Evolutionary conservation across 768 basidiomycete genomes (phyloP).

Genomic region (Lentinus tigrinus): DNA sequence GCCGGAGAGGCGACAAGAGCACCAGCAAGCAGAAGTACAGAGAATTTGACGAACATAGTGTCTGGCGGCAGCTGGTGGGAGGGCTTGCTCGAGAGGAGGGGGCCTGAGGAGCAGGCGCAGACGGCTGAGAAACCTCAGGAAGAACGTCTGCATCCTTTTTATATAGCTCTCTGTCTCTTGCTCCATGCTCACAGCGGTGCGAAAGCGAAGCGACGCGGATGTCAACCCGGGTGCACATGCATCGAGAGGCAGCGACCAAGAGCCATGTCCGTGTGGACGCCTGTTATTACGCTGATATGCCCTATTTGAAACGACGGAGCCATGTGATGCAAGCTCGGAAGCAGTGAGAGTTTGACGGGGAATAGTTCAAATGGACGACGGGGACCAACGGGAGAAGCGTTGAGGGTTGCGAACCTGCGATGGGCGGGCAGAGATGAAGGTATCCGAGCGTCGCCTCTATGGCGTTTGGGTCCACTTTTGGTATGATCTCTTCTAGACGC

Average conservation of each 20-base stretch:
- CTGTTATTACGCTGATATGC: neutral
- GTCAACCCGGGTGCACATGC: slow-evolving; percentile 3
- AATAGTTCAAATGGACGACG: neutral
- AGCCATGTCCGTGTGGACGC: neutral
- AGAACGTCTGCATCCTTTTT: neutral
- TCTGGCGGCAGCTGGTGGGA: neutral
- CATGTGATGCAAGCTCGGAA: neutral
- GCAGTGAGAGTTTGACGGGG: neutral
- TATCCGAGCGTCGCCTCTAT: neutral
- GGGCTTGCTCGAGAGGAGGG: neutral
- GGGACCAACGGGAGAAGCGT: neutral
- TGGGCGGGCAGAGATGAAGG: neutral
- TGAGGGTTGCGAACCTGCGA: neutral
- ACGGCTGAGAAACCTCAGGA: neutral
- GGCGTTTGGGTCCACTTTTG: neutral
- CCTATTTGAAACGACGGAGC: neutral
- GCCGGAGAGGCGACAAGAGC: slow-evolving; percentile 2
- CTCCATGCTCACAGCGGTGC: too few relatives aligned
- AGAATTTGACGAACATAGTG: slow-evolving; percentile 14
- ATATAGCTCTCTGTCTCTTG: neutral
- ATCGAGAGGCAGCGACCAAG: neutral
- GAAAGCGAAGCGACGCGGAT: slow-evolving; percentile 3
- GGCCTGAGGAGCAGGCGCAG: neutral
- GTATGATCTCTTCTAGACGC: slow-evolving; percentile 3
- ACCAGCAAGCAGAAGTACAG: slow-evolving; percentile 15